Conservation (phyloP, 2,329 filamentous ascomycete genomes). For the Colletotrichum gigasporum region DNA sequence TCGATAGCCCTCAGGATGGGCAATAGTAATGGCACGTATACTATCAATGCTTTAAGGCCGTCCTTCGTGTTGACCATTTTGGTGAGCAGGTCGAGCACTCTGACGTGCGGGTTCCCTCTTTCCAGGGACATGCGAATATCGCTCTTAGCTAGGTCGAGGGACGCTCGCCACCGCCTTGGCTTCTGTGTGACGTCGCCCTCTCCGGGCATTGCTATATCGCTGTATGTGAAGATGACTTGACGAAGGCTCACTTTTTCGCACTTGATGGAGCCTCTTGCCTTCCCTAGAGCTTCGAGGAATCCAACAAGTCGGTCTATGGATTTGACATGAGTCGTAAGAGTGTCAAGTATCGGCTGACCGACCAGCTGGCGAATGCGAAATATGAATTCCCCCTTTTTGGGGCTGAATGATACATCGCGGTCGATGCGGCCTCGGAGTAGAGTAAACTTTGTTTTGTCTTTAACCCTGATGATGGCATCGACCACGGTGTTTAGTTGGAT, state of each 20-base stretch:
- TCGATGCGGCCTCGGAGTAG: slow-evolving; percentile 66
- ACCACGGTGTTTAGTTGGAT: slow-evolving; percentile 18
- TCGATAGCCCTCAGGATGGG: slow-evolving; percentile 71
- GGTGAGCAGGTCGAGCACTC: slow-evolving; percentile 67
- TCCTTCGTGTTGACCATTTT: slow-evolving; percentile 64
- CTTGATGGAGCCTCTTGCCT: slow-evolving; percentile 62
- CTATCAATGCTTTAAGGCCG: slow-evolving; percentile 62
- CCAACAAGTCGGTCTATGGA: slow-evolving; percentile 76
- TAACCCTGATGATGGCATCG: slow-evolving; percentile 65
- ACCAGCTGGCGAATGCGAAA: slow-evolving; percentile 68
- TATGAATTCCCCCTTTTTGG: slow-evolving; percentile 68
- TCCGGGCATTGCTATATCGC: slow-evolving; percentile 41
- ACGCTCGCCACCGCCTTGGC: slow-evolving; percentile 58
- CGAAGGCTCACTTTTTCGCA: slow-evolving; percentile 69
- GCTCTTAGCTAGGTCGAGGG: slow-evolving; percentile 64
- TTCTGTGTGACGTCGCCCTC: slow-evolving; percentile 14
- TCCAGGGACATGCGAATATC: slow-evolving; percentile 69
- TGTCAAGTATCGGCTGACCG: slow-evolving; percentile 66
- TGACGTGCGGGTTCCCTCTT: slow-evolving; percentile 72
- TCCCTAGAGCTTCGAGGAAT: slow-evolving; percentile 73
- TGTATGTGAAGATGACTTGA: slow-evolving; percentile 76
- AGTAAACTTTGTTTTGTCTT: slow-evolving; percentile 62
- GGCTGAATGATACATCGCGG: slow-evolving; percentile 70
- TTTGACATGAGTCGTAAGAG: slow-evolving; percentile 68
- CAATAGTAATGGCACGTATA: slow-evolving; percentile 67